Evolutionary conservation across 495 filamentous ascomycete species (phyloP), one percentile per base, ranked within the genome.

Genomic region (Eremomyces bilateralis): DNA sequence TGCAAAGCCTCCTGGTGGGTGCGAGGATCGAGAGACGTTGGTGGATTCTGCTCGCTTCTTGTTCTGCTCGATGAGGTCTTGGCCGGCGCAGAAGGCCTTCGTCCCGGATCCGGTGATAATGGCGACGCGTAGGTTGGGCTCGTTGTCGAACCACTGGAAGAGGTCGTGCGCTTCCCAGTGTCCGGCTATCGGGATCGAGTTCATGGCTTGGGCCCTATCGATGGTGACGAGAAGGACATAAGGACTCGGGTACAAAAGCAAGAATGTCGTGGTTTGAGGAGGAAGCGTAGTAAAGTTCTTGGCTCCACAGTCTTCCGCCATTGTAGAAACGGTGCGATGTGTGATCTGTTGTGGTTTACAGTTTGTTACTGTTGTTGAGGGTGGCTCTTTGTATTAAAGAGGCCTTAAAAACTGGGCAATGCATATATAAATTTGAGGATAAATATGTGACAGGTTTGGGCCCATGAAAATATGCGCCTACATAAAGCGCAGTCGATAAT

Each of bases 21-120:
- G 47, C 29, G 37, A 37, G 42, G 36, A 38, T 31, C 35, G 37
- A 12, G 22, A 20, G 5, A 12, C 6, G 11, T 16, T 16, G 3
- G 10, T 36, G 35, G 44, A 6, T 11, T 19, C 33, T 6, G 27
- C 27, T 31, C 39, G 16, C n/a, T 47, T 27, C 31, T 43, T 39
- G 15, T 42, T 42, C 15, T 46, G 31, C 38, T 50, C 47, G 18
- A 50, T 47, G 21, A 72, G 38, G 51, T 72, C 68, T 2, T 65
- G 64, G 1, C 68, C 68, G 0, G 68, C 68, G 42, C 65, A 72
- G 36, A 72, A 72, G 1, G 67, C 63, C 34, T 61, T 54, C 32
- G 43, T 41, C n/a, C 68, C 68, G 13, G 49, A 52, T 0, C 67
- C 68, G 0, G 68, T 72, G 10, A 72, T 40, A 15, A 72, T 57